Percentiles rank a stretch among this genome's conserved stretches.
These are phyloP conservation scores for Ammopiptanthus mongolicus DNA, from an alignment of 306 rosid species.

Conservation along the genomic window DNA sequence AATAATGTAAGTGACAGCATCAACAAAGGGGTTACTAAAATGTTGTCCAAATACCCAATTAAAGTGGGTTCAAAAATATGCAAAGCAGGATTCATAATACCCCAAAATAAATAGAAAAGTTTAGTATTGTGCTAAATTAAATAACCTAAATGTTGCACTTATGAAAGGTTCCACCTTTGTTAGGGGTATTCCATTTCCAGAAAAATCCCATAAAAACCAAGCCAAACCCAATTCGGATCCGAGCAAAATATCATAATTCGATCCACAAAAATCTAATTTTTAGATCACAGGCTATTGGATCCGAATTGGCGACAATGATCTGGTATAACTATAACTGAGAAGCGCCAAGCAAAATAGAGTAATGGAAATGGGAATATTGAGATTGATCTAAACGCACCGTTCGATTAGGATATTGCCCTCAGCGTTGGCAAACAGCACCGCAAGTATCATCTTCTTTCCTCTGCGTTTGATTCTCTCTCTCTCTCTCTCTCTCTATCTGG, in stretches of 20 bases:
- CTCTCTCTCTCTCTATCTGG: neutral
- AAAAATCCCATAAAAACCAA: neutral
- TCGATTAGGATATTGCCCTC: conserved; percentile 81
- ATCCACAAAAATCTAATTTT: neutral
- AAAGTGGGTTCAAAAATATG: neutral
- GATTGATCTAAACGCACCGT: conserved; percentile 50
- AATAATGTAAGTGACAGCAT: neutral
- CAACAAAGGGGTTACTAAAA: neutral
- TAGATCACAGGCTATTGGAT: neutral
- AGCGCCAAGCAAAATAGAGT: neutral
- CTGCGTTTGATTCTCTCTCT: neutral
- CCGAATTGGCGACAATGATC: neutral
- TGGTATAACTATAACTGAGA: neutral
- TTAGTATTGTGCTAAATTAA: too few relatives aligned
- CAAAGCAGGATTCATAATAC: neutral
- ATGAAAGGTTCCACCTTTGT: too few relatives aligned
- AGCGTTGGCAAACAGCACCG: conserved; percentile 65
- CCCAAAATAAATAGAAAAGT: neutral
- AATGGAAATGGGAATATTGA: conserved; percentile 5
- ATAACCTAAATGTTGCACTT: neutral
- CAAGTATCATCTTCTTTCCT: conserved; percentile 47
- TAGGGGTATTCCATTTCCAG: neutral
- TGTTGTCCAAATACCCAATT: neutral
- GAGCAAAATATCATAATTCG: neutral
- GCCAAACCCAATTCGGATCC: conserved; percentile 1